Percentiles rank a stretch among this genome's conserved stretches.
phyloP scores from a whole-genome alignment of 257 asterid species.

The Rubia yunnanensis region DNA sequence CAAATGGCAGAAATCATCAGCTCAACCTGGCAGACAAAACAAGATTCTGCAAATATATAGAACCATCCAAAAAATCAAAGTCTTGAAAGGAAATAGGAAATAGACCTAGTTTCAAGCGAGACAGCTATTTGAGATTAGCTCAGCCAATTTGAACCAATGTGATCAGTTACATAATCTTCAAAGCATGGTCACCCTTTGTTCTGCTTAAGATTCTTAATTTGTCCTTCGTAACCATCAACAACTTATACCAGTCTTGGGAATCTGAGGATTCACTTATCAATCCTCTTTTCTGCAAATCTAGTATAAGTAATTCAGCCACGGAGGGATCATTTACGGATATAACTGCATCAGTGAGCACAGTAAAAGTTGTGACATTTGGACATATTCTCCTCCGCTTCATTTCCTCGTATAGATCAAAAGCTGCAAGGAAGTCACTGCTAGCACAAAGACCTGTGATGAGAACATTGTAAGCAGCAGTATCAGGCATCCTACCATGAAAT shows the following conservation, averaged over 20 bases:
- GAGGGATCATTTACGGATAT: conserved; percentile 31
- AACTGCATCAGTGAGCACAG: conserved; percentile 36
- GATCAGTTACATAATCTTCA: conserved; percentile 11
- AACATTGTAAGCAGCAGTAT: conserved; percentile 69
- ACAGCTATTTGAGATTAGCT: not conserved
- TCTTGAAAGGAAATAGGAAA: not conserved
- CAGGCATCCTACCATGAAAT: conserved; percentile 49
- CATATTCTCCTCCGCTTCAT: conserved; percentile 52
- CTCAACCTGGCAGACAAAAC: not conserved
- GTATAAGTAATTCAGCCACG: conserved; percentile 45
- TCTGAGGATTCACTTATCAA: conserved; percentile 26
- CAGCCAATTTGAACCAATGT: not conserved
- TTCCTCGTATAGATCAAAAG: conserved; percentile 61
- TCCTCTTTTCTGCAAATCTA: conserved; percentile 60
- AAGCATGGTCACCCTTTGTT: conserved; percentile 17
- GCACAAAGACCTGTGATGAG: conserved; percentile 56
- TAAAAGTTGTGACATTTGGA: conserved; percentile 63
- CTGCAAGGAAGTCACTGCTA: conserved; percentile 30
- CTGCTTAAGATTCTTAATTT: conserved; percentile 39
- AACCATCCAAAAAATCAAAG: not conserved
- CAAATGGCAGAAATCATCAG: not conserved
- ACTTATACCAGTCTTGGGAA: conserved; percentile 27
- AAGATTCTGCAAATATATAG: not conserved
- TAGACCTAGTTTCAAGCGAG: conserved; percentile 6
- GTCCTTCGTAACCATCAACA: conserved; percentile 35